Base-by-base conservation (phyloP, 2,329 filamentous ascomycete genomes). In the Penicillium vulpinum region DNA sequence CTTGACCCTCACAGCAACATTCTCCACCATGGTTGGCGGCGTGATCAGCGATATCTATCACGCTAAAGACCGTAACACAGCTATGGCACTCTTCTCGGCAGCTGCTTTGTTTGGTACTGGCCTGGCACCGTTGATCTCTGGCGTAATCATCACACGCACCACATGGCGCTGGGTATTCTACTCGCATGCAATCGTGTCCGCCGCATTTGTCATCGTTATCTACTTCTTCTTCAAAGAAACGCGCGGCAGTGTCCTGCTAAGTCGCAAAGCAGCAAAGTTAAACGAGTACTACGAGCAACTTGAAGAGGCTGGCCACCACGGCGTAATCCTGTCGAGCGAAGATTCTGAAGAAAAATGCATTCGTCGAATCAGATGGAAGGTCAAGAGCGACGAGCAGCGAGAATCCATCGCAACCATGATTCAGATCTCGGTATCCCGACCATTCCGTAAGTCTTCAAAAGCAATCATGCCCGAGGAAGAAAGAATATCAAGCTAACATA, bases 21-120 rank as follows among this genome's bases (percentile, higher is more conserved):
- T 95, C 70, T 91, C 88, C 43, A 94, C 91, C 22, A 92, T 96
- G 82, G 88, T 96, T 0, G 92, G 92, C n/a, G 92, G 92, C 4
- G 89, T 97, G 4, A 88, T 97, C 39, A 88, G 89, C 49, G 92
- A 97, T 68, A 84, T 96, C 57, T 96, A 92, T 77, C 84, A 88
- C 46, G 85, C 90, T 10, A 78, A 89, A 57, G 87, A 90, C 43
- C 82, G 93, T 33, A 96, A 97, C 66, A 91, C 88, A 0, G 90
- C 92, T 0, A 96, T 97, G 93, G 88, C 91, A 0, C 71, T 96
- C 0, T 97, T 96, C 72, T 89, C 88, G n/a, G 90, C 88, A 0
- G 80, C 81, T 4, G 92, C 91, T 0, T 77, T 97, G 0, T 81
- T 88, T 10, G 93, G 91, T 0, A 95, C 91, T 0, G 91, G 91